Conservation (phyloP, 2,329 filamentous ascomycete species). For the Colletotrichum neosansevieriae region DNA sequence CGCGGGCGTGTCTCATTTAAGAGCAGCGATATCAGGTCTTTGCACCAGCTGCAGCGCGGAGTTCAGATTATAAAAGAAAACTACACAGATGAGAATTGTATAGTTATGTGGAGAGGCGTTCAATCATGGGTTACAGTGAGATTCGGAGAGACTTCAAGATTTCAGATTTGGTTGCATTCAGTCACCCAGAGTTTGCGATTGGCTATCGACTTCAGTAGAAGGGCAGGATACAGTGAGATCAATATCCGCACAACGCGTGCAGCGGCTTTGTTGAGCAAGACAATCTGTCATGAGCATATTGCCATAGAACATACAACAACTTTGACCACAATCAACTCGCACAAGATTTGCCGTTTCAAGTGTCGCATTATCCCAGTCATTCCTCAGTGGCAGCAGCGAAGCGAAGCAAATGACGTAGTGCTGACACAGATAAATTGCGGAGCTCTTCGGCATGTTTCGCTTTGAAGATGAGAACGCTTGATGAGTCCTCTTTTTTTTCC, state of each 20-base stretch:
- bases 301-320: conserved; percentile 8
- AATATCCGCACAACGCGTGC: background rate
- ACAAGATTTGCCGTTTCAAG: background rate
- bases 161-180: conserved; percentile 9
- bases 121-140: background rate
- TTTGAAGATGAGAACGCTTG: conserved; percentile 8
- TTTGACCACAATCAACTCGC: background rate
- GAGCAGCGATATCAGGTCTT: background rate
- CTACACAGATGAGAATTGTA: conserved; percentile 9
- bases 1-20: background rate
- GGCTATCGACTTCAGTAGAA: background rate
- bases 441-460: conserved; percentile 18
- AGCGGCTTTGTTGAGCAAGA: background rate
- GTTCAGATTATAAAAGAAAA: conserved; percentile 1
- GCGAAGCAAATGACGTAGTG: conserved; percentile 28
- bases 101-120: conserved; percentile 7
- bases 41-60: background rate
- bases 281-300: background rate
- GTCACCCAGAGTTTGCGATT: conserved; percentile 9
- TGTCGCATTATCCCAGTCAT: background rate
- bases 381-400: background rate
- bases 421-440: conserved; percentile 19
- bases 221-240: background rate
- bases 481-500: no score
- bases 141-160: background rate